A percentile compares a stretch with the other conserved stretches of the same genome.
These are phyloP conservation scores for Eimeria maxima DNA, from an alignment of 169 alveolate species.

Conservation along the genomic window DNA sequence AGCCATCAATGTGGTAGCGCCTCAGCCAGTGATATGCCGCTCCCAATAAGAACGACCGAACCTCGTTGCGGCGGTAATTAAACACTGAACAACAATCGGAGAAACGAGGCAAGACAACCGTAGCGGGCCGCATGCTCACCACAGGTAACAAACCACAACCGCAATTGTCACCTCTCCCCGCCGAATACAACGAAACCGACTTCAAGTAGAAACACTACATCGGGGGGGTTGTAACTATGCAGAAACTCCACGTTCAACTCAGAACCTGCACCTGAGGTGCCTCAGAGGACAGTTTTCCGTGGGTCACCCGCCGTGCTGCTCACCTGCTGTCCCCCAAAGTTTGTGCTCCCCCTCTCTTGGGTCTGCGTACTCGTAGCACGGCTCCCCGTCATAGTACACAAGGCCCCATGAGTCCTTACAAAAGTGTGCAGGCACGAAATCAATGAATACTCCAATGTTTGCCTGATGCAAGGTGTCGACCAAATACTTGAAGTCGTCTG, in stretches of 20 bases:
- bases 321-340: slow-evolving; percentile 88
- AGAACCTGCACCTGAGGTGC: too few relatives aligned
- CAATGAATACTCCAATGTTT: slow-evolving; percentile 88
- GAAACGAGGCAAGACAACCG: neutral
- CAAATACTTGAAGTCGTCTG: slow-evolving; percentile 88
- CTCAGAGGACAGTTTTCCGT: neutral
- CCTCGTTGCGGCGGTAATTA: slow-evolving; percentile 88
- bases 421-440: slow-evolving; percentile 89
- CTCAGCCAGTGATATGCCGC: slow-evolving; percentile 90
- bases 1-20: slow-evolving; percentile 89
- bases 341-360: slow-evolving; percentile 90
- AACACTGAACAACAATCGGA: slow-evolving; percentile 82
- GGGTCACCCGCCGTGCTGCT: neutral
- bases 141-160: neutral
- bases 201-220: neutral
- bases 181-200: neutral
- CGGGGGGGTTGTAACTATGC: neutral
- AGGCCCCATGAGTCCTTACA: slow-evolving; percentile 89
- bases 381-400: slow-evolving; percentile 88
- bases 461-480: slow-evolving; percentile 88
- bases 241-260: neutral
- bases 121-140: neutral
- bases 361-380: slow-evolving; percentile 89
- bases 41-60: slow-evolving; percentile 88
- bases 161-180: neutral